Base-by-base conservation (phyloP, 2,329 filamentous ascomycete genomes). In the Aspergillus ochraceus region DNA sequence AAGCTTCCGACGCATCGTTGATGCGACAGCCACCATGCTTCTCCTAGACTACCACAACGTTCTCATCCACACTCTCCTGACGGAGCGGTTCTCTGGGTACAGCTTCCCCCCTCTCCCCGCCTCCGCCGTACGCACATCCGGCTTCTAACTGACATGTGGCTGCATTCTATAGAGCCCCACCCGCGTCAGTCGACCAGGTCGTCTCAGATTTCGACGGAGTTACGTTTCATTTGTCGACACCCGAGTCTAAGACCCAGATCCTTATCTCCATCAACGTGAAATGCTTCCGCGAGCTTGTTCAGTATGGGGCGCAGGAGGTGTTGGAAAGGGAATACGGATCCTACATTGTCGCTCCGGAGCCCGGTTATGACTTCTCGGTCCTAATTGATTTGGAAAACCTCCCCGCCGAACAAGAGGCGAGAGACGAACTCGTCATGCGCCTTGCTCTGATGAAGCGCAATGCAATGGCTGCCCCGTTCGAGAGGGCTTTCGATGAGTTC, bases 161-260 rank as follows among this genome's bases (percentile, higher is more conserved):
- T 60, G 30, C 42, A 53, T 55, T 64, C 58, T 62, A 65, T 73
- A 97, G 94, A 79, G 90, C 90, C 76, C 81, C 91, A 68, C 92
- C 92, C 60, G 86, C 87, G 60, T 92, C 91, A 69, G 97, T 99
- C 77, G 96, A 99, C 80, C 95, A 99, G 82, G 92, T 96, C 64
- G 92, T 97, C 64, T 98, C 94, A 75, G 95, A 99, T 80, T 99
- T 99, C 75, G 96, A 99, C 80, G 94, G 94, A 75, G 95, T 98
- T 70, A 96, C 91, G 68, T 99, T 98, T 80, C 95, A 99, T 79
- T 93, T 99, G 73, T 98, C 94, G 42, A 99, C 95, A 1, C 95
- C 94, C 60, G 92, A 97, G 77, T 83, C 88, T 63, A 98, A 98
- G 84, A 89, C 91, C 53, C 92, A 96, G 80, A 97, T 99, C 67